Evolutionary conservation across 257 asterid genomes (phyloP), one percentile per base, ranked within the genome.

Genomic region (Phtheirospermum japonicum): DNA sequence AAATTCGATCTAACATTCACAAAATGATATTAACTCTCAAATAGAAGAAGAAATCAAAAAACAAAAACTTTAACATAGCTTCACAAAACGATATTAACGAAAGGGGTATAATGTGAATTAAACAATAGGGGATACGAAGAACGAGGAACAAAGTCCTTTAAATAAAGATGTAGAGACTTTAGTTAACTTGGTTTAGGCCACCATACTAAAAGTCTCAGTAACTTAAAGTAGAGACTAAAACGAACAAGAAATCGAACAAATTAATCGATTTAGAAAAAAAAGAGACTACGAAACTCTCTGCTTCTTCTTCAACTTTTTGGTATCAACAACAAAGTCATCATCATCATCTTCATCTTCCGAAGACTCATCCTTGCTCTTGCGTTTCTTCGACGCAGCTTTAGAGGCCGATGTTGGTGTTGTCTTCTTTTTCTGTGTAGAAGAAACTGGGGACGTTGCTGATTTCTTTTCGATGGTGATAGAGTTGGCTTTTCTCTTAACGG

Each of bases 301-400:
- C 72, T 66, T 88, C 71, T 68, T 86, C 82, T 84, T 88, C 3
- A 65, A 9, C 31, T 6, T 70, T 65, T 11, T 70, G 9, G 60
- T 53, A 59, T 28, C 67, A 0, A 40, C 1, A 16, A 65, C 77
- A 61, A 89, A 85, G 75, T 86, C 94, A 54, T 81, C 92, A 11
- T 81, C 89, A 1, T 82, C 40, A 20, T 71, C 94, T 5, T 71
- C 82, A 6, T 46, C 9, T 0, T 8, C 90, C 12, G 80, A 75
- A 13, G 84, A 71, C 12, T 16, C 55, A 18, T 80, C 86, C 32
- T 56, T 59, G 52, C 53, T 59, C 80, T 85, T 85, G 36, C 81
- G 80, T 45, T 86, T 89, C 75, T 78, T 81, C 0, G 84, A 37
- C 70, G 85, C 48, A 5, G 61, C 58, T 70, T 72, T 83, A n/a